Conservation (phyloP, 495 filamentous ascomycete genomes). For the Penicillium desertorum region DNA sequence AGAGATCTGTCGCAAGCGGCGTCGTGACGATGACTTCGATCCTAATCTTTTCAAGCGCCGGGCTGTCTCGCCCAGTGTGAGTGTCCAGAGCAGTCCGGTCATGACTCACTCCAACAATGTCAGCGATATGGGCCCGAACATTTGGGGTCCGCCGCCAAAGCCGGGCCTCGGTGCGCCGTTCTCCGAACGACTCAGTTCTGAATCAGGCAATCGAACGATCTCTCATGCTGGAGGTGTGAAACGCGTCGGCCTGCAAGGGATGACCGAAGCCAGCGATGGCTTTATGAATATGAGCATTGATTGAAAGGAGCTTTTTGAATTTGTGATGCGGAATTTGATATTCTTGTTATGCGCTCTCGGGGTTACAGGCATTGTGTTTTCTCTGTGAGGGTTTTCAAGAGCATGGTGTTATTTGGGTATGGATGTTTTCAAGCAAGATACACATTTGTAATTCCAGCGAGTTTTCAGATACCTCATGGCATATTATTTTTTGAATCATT, state of each 20-base stretch:
- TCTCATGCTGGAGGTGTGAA: constrained; percentile 51
- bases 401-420: background rate
- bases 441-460: constrained; percentile 9
- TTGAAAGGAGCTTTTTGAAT: constrained; percentile 23
- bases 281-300: constrained; percentile 98
- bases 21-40: constrained; percentile 90
- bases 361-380: constrained; percentile 2
- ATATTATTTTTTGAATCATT: background rate
- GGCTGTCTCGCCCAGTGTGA: constrained; percentile 90
- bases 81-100: constrained; percentile 85
- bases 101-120: constrained; percentile 74
- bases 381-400: background rate
- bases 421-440: constrained; percentile 9
- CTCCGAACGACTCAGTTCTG: constrained; percentile 51
- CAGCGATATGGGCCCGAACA: constrained; percentile 59
- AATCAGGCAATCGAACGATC: constrained; percentile 39
- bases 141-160: constrained; percentile 70
- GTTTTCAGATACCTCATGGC: constrained; percentile 16
- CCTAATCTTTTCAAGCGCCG: constrained; percentile 86
- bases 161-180: constrained; percentile 52
- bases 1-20: constrained; percentile 75
- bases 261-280: constrained; percentile 93
- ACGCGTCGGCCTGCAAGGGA: constrained; percentile 87
- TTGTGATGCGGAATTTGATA: constrained; percentile 16
- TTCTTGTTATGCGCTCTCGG: background rate